These are phyloP conservation scores for Plectranthus barbatus DNA, from an alignment of 257 asterid genomes.

Conservation along the genomic window DNA sequence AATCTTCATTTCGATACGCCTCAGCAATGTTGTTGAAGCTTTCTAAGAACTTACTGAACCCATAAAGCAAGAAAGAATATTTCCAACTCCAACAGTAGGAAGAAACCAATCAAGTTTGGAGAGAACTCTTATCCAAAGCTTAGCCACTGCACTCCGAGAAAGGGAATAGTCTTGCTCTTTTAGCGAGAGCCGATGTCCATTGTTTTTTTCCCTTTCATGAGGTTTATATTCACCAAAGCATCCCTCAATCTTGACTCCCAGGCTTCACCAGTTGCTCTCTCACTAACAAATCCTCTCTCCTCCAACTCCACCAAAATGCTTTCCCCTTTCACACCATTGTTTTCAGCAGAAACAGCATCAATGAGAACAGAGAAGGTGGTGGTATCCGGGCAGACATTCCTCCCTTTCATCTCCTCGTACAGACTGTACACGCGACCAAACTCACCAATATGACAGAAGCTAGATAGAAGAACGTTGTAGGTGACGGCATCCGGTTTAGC, in stretches of 20 bases:
- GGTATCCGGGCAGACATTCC: conserved; percentile 45
- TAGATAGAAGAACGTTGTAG: conserved; percentile 69
- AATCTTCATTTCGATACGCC: conserved; percentile 36
- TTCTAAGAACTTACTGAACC: conserved; percentile 61
- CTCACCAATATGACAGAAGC: conserved; percentile 42
- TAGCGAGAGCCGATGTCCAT: too few relatives aligned
- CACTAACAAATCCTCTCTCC: conserved; percentile 49
- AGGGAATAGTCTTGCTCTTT: too few relatives aligned
- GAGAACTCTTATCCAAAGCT: neutral
- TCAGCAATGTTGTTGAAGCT: conserved; percentile 31
- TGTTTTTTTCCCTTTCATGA: conserved; percentile 33
- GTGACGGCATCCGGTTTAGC: conserved; percentile 60
- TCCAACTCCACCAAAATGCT: conserved; percentile 52
- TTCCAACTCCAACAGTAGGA: neutral
- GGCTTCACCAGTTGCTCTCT: conserved; percentile 13
- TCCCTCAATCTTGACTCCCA: conserved; percentile 38
- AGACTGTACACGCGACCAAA: conserved; percentile 38
- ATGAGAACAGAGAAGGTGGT: conserved; percentile 58
- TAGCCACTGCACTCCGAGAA: too few relatives aligned
- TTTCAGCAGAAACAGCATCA: conserved; percentile 33
- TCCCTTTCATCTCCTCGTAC: conserved; percentile 74
- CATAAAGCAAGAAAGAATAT: neutral
- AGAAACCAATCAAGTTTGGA: neutral
- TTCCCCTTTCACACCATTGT: conserved; percentile 38
- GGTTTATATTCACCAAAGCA: conserved; percentile 38